These are phyloP conservation scores for Stropharia rugosoannulata DNA, from an alignment of 768 basidiomycete species.

Conservation along the genomic window DNA sequence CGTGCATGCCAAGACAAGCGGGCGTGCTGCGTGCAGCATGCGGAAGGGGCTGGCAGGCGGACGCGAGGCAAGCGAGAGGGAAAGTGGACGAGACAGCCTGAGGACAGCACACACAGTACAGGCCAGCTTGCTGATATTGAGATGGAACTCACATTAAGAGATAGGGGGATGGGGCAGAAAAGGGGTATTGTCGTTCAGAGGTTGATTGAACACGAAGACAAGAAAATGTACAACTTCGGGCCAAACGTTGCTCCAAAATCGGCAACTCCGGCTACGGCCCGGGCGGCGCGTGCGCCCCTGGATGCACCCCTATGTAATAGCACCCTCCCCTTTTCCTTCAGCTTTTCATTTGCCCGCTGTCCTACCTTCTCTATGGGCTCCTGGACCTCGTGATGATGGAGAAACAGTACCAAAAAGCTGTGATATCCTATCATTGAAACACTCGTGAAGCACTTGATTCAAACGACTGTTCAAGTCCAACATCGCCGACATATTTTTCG, in stretches of 20 bases:
- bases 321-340: background rate
- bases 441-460: background rate
- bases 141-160: conserved; percentile 39
- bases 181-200: conserved; percentile 40
- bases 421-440: no score
- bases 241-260: conserved; percentile 39
- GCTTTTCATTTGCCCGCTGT: background rate
- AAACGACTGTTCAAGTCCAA: no score
- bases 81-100: no score
- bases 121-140: background rate
- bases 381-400: background rate
- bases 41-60: no score
- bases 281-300: conserved; percentile 34
- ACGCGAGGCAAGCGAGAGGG: no score
- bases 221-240: conserved; percentile 41
- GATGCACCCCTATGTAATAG: conserved; percentile 16
- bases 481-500: background rate
- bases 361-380: background rate
- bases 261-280: conserved; percentile 45
- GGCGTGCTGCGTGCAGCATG: no score
- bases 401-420: background rate
- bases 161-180: conserved; percentile 30
- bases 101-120: conserved; percentile 13
- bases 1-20: no score
- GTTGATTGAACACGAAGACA: conserved; percentile 46